A percentile compares a stretch with the other conserved stretches of the same genome.
These are phyloP conservation scores for Verticillium tricorpus DNA, from an alignment of 2,329 filamentous ascomycete species.

Conservation along the genomic window DNA sequence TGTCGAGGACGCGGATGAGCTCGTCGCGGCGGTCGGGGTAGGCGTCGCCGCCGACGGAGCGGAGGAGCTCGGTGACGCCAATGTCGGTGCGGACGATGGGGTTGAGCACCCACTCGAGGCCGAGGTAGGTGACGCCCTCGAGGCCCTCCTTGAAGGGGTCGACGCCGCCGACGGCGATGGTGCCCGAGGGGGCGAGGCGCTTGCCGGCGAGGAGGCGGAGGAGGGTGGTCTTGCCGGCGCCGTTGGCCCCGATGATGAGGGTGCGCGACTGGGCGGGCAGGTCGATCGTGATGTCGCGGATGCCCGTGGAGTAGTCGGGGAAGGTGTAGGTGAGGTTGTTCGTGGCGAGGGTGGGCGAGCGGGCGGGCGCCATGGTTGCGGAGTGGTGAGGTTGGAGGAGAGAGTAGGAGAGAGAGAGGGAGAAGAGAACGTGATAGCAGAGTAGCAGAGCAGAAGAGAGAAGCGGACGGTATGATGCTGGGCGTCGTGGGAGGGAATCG, in stretches of 20 bases:
- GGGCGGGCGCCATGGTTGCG: constrained; percentile 19
- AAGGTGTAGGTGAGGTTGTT: constrained; percentile 82
- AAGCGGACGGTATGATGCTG: background rate
- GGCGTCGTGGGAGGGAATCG: background rate
- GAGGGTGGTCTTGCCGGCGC: constrained; percentile 94
- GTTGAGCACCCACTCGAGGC: constrained; percentile 97
- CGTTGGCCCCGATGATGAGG: constrained; percentile 91
- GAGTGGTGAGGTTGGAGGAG: background rate
- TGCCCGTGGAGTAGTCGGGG: constrained; percentile 75
- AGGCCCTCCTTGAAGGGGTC: constrained; percentile 90
- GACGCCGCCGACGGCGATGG: constrained; percentile 73
- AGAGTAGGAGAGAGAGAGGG: too few species aligned
- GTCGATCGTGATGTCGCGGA: constrained; percentile 67
- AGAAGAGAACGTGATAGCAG: too few species aligned
- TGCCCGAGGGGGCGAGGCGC: constrained; percentile 74
- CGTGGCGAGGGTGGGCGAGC: constrained; percentile 60
- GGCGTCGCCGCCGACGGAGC: constrained; percentile 79
- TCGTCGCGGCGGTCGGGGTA: constrained; percentile 82
- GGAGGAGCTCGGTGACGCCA: constrained; percentile 78
- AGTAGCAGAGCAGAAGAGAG: too few species aligned
- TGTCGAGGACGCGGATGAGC: constrained; percentile 81
- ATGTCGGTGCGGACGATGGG: constrained; percentile 95
- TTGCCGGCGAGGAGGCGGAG: constrained; percentile 93
- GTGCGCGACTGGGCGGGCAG: constrained; percentile 83
- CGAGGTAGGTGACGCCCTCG: constrained; percentile 94